Base-by-base conservation (phyloP, 2,329 filamentous ascomycete genomes). In the Trichoderma semiorbis region DNA sequence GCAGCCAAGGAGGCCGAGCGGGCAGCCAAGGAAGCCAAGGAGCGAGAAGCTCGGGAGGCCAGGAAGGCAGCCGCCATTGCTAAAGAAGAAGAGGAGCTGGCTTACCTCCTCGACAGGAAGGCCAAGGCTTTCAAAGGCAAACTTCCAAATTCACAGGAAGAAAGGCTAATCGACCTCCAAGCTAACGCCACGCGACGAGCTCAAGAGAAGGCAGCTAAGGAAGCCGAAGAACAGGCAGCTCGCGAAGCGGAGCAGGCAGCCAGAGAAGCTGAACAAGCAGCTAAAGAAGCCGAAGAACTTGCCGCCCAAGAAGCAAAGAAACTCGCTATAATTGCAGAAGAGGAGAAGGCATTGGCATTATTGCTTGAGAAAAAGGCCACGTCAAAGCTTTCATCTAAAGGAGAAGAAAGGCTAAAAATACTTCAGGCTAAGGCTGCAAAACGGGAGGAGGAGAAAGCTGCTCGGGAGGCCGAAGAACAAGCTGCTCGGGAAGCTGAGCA, bases 341-440 rank as follows among this genome's bases (percentile, higher is more conserved):
- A 83, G 63, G 81, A 84, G 72, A 77, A 78, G 18, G 81, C 85
- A 71, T 76, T 85, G 12, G 81, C 78, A 14, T 75, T 78, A 5
- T 78, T 86, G 4, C 84, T 83, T 58, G 80, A 81, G 30, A 88
- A 87, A 77, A 87, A 86, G 74, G 81, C 81, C 2, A 85, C 84
- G 74, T 74, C 60, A 71, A 75, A 75, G 73, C 80, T 69, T 8
- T 36, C 57, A 3, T 18, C 26, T 14, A 62, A 43, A 28, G 67
- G 67, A 6, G 60, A 70, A 32, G 61, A 70, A 39, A 65, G 61
- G 32, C 16, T 65, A 1, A 66, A n/a, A 16, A 18, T 39, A 6
- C 69, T 70, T 7, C 47, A 65, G 32, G 69, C 61, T 1, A 71
- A 60, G n/a, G 63, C 53, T 10, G 14, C 50, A 18, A 60, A 30